phyloP scores from a whole-genome alignment of 1,284 basidiomycete genomes.

The Trametes polyzona region DNA sequence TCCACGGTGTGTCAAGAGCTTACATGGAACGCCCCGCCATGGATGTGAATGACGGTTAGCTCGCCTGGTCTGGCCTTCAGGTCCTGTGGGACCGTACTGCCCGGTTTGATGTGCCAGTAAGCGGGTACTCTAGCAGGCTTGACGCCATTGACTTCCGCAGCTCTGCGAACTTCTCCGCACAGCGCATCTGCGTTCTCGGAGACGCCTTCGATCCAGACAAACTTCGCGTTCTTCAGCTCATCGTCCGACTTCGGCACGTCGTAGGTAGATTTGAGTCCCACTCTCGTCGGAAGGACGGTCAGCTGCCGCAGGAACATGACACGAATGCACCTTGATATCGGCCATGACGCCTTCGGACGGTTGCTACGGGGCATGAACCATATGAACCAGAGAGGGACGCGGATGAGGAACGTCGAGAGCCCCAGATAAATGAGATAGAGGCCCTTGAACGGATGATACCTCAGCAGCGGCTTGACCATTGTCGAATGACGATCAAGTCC shows the following conservation, averaged over 20 bases:
- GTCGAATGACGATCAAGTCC: background rate
- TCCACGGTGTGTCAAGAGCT: background rate
- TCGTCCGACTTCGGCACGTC: slow-evolving; percentile 16
- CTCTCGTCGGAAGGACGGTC: background rate
- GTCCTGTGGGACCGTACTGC: slow-evolving; percentile 25
- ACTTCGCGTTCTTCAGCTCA: slow-evolving; percentile 19
- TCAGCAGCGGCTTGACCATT: background rate
- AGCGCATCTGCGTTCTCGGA: slow-evolving; percentile 13
- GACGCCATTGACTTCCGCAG: slow-evolving; percentile 21
- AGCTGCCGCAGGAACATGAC: slow-evolving; percentile 11
- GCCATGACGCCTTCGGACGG: slow-evolving; percentile 21
- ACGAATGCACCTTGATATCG: slow-evolving; percentile 12
- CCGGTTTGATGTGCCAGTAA: slow-evolving; percentile 27
- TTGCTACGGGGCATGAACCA: slow-evolving; percentile 9
- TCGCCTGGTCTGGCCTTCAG: slow-evolving; percentile 34
- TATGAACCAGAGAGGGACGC: slow-evolving; percentile 23
- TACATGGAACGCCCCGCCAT: slow-evolving; percentile 22
- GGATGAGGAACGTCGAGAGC: slow-evolving; percentile 15
- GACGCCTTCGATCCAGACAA: slow-evolving; percentile 26
- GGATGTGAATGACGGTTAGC: slow-evolving; percentile 18
- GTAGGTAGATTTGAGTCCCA: slow-evolving; percentile 4
- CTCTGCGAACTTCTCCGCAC: slow-evolving; percentile 25
- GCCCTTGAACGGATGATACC: slow-evolving; percentile 21
- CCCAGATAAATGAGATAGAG: slow-evolving; percentile 17
- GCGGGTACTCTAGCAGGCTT: slow-evolving; percentile 13